A percentile compares a stretch with the other conserved stretches of the same genome.
Evolutionary conservation across 2,329 filamentous ascomycete species (phyloP).

Genomic region (Hypoxylon sp.): DNA sequence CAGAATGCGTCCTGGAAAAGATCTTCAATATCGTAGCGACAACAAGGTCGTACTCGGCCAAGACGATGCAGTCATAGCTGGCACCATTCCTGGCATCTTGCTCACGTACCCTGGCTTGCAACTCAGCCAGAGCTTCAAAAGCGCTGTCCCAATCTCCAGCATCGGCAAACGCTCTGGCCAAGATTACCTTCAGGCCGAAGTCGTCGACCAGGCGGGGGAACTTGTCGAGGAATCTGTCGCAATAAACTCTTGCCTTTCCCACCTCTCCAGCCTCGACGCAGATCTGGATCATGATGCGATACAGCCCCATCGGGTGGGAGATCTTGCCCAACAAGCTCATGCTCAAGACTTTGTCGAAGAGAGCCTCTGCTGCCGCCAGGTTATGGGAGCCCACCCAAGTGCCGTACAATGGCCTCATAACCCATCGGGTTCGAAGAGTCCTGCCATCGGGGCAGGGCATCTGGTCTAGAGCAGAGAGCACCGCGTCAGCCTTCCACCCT

Average conservation of each 20-base stretch:
- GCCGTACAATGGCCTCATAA: slow-evolving; percentile 47
- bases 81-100: too few relatives aligned
- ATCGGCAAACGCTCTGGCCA: slow-evolving; percentile 50
- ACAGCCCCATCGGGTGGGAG: slow-evolving; percentile 44
- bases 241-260: slow-evolving; percentile 44
- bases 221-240: slow-evolving; percentile 38
- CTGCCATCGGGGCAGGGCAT: slow-evolving; percentile 33
- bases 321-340: slow-evolving; percentile 37
- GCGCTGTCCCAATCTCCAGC: slow-evolving; percentile 53
- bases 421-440: slow-evolving; percentile 48
- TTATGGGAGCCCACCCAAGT: slow-evolving; percentile 46
- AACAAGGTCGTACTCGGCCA: slow-evolving; percentile 42
- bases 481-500: slow-evolving; percentile 40
- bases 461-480: slow-evolving; percentile 43
- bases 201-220: slow-evolving; percentile 43
- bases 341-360: slow-evolving; percentile 43
- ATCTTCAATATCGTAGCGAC: slow-evolving; percentile 52
- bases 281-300: slow-evolving; percentile 52
- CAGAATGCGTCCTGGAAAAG: slow-evolving; percentile 50
- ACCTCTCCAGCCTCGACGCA: slow-evolving; percentile 48
- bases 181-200: slow-evolving; percentile 47
- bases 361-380: slow-evolving; percentile 36
- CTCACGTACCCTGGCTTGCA: slow-evolving; percentile 22
- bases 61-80: too few relatives aligned
- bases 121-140: slow-evolving; percentile 44